Evolutionary conservation across 306 rosid genomes (phyloP).

Genomic region (Quercus bicolor): DNA sequence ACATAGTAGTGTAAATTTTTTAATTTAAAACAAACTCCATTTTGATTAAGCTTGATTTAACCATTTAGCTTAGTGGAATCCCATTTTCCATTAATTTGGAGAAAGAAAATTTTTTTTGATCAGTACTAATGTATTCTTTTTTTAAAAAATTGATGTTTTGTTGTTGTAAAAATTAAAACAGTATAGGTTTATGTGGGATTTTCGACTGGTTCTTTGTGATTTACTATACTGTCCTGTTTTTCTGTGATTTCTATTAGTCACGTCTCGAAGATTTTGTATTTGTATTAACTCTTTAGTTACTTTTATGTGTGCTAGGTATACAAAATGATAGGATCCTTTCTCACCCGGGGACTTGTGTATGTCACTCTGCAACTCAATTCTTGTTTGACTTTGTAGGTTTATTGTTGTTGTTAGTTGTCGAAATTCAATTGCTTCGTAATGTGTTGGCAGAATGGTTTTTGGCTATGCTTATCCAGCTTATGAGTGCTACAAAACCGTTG

Average conservation of each 20-base stretch:
- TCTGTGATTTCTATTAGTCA: conserved; percentile 6
- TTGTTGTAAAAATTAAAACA: neutral
- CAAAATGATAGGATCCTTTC: conserved; percentile 84
- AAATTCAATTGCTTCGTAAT: neutral
- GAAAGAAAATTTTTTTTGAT: neutral
- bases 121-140: neutral
- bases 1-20: neutral
- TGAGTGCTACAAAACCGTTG: conserved; percentile 86
- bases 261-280: conserved; percentile 9
- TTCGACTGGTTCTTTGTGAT: neutral
- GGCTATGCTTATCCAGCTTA: conserved; percentile 96
- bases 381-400: conserved; percentile 1
- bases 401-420: conserved; percentile 1
- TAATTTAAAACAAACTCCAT: neutral
- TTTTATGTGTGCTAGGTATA: conserved; percentile 35
- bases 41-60: neutral
- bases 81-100: neutral
- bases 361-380: conserved; percentile 21
- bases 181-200: too few relatives aligned
- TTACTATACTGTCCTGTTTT: neutral
- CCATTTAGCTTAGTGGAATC: neutral
- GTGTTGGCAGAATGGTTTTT: conserved; percentile 67
- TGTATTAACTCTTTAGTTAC: conserved; percentile 24
- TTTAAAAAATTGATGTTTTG: neutral
- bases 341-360: conserved; percentile 85